Base-by-base conservation (phyloP, 2,329 filamentous ascomycete species). In the Pestalotiopsis sp. region DNA sequence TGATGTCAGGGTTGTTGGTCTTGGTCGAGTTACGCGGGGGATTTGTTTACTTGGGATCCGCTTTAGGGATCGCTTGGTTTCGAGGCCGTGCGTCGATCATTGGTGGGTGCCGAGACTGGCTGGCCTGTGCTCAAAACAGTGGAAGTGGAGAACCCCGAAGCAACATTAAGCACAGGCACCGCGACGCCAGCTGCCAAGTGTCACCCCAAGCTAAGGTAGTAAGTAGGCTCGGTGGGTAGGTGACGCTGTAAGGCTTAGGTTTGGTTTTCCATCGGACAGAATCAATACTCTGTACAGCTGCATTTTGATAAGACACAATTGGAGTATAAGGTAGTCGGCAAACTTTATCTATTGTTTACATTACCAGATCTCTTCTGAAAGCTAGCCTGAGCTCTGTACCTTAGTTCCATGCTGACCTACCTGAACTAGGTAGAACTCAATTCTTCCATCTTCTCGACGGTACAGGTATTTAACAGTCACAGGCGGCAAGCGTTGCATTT, bases 31-130 rank as follows among this genome's bases (percentile, higher is more conserved):
- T 58, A 66, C 64, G 64, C 64, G 64, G 64, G 64, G 64, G 41
- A 13, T 66, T 66, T 66, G 49, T 66, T 66, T 66, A 66, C 64
- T 57, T 66, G 12, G 59, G 59, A 13, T 62, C 59, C 59, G 59
- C 27, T 62, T 41, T 39, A 39, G 59, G 59, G 27, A 62, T 38
- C 25, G 59, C 59, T 20, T 41, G 59, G 59, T 62, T 62, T 38
- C 38, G 59, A 14, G 31, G 36, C 25, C 59, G 31, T 20, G 59
- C 59, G 59, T 36, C 27, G 59, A 62, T 36, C 31, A 62, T 59
- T 59, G 23, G 57, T 12, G 13, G 57, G 23, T 23, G 57, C 57
- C 27, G 23, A 27, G 57, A 36, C 20, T 59, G 57, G n/a, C 45
- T 59, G 27, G 57, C 23, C 57, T n/a, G 57, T 52, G 45, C 45